Base-by-base conservation (phyloP, 139 green algal genomes). In the Coccomyxa sp. region DNA sequence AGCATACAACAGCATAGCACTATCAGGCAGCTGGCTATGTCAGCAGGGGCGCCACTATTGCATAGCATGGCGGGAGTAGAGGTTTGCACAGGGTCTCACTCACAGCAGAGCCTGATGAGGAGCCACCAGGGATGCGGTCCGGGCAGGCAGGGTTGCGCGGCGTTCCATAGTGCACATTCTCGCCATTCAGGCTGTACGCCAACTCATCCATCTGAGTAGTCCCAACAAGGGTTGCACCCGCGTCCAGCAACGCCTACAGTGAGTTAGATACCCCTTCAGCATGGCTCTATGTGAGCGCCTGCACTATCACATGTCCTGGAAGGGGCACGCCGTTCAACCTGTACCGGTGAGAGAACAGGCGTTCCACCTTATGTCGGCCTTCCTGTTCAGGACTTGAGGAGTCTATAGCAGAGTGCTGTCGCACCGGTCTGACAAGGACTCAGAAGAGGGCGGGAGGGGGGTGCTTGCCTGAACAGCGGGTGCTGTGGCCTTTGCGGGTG, bases 191-290 rank as follows among this genome's bases (percentile, higher is more conserved):
- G 34, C 40, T 79, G 74, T 86, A 91, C 1, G 84, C 75, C 78
- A 98, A 81, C 87, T 99, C 95, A 78, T 98, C 94, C 95, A 99
- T 96, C 80, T 97, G 88, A 5, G 92, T 94, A 74, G 92, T 98
- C 37, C 94, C 94, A 8, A 89, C 41, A 8, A 92, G 24, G 0
- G 33, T 86, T 2, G 89, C 94, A 8, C 94, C 94, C 0, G 92
- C 91, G 22, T 87, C 78, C 27, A 98, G 76, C 73, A 98, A 76
- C 5, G 85, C 83, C 84, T 91, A 44, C 27, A 12, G 18, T 36
- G 12, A 35, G 34, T 70, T 4, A 77, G 72, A 8, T 36, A 38
- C 1, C 12, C 29, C 16, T n/a, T n/a, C n/a, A n/a, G n/a, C n/a
- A n/a, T n/a, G n/a, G n/a, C n/a, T n/a, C n/a, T n/a, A n/a, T n/a